Conservation (phyloP, 495 filamentous ascomycete genomes). For the Neurospora sp. region DNA sequence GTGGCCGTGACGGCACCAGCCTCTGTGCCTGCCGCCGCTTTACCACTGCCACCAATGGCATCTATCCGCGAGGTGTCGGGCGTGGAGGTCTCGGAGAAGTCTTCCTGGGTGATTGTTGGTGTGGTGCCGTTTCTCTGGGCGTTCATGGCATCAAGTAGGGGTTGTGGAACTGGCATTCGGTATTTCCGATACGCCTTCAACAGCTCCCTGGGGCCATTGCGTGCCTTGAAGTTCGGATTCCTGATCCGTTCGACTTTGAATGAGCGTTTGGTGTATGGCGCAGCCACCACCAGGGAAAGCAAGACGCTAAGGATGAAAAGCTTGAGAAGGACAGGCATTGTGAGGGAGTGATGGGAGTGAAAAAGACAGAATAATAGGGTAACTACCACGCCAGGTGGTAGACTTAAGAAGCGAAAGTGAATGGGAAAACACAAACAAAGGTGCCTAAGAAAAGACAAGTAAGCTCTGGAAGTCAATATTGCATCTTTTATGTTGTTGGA, state of each 20-base stretch:
- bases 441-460: background rate
- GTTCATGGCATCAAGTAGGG: slow-evolving; percentile 28
- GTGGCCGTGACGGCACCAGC: slow-evolving; percentile 48
- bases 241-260: slow-evolving; percentile 52
- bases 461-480: background rate
- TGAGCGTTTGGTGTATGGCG: slow-evolving; percentile 32
- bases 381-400: slow-evolving; percentile 16
- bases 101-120: background rate
- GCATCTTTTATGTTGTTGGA: background rate
- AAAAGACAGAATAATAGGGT: slow-evolving; percentile 10
- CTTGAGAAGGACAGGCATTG: slow-evolving; percentile 25
- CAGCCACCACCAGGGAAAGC: slow-evolving; percentile 25
- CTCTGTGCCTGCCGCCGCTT: background rate
- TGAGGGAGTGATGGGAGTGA: slow-evolving; percentile 26
- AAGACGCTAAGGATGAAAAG: slow-evolving; percentile 23
- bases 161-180: slow-evolving; percentile 38
- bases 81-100: background rate
- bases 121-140: slow-evolving; percentile 4
- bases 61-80: slow-evolving; percentile 17
- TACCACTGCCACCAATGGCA: background rate
- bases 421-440: slow-evolving; percentile 9
- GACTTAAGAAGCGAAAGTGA: slow-evolving; percentile 6
- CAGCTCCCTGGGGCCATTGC: slow-evolving; percentile 46
- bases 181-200: slow-evolving; percentile 56
- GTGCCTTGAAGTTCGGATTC: slow-evolving; percentile 40